Evolutionary conservation across 2,329 filamentous ascomycete genomes (phyloP).

Genomic region (Colletotrichum ledebouriae): DNA sequence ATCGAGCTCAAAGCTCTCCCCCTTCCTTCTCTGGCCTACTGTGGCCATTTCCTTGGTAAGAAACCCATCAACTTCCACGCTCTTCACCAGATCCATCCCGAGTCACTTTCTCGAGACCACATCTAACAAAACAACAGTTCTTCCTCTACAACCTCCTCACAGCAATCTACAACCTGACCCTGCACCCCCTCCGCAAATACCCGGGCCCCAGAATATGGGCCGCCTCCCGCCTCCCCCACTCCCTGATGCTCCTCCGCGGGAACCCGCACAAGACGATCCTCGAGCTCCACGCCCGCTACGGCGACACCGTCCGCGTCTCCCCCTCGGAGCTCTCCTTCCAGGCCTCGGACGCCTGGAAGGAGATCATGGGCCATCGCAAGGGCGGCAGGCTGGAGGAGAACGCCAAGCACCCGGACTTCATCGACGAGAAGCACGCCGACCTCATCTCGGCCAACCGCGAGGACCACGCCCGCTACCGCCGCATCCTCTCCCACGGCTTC

Average conservation of each 20-base stretch:
- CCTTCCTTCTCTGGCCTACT: constrained; percentile 26
- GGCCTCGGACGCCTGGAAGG: constrained; percentile 52
- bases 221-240: constrained; percentile 31
- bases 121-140: constrained; percentile 2
- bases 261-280: constrained; percentile 47
- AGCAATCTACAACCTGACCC: constrained; percentile 47
- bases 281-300: constrained; percentile 46
- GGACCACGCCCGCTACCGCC: constrained; percentile 39
- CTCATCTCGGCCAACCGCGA: constrained; percentile 43
- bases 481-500: constrained; percentile 45
- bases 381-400: constrained; percentile 29
- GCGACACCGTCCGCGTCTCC: constrained; percentile 54
- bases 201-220: constrained; percentile 49
- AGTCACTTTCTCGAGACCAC: too few species aligned
- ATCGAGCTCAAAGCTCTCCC: constrained; percentile 15
- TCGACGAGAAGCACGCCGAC: constrained; percentile 19
- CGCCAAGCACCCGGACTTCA: constrained; percentile 13
- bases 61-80: not conserved
- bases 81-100: not conserved
- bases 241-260: constrained; percentile 42
- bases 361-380: constrained; percentile 53
- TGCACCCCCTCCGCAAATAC: constrained; percentile 50
- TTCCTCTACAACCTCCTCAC: constrained; percentile 25
- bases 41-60: constrained; percentile 17
- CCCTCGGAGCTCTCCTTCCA: constrained; percentile 57